A percentile compares a stretch with the other conserved stretches of the same genome.
phyloP scores from a whole-genome alignment of 805 yeast genomes.

The Ogataea salicorniae region DNA sequence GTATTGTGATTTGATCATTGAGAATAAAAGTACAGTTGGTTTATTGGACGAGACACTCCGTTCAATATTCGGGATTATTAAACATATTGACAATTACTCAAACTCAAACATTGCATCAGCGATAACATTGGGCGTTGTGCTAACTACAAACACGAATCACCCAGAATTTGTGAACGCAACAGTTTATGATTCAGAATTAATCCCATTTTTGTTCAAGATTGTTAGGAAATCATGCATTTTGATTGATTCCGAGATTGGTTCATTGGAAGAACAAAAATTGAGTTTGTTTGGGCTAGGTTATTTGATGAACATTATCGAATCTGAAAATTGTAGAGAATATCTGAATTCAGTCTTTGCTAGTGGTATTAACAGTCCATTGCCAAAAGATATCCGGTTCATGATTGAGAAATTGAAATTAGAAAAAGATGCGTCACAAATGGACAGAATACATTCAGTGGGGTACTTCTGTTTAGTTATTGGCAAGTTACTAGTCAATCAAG shows the following conservation, averaged over 20 bases:
- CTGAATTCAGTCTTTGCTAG: not conserved
- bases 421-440: slow-evolving; percentile 1
- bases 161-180: not conserved
- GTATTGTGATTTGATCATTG: too few species aligned
- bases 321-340: not conserved
- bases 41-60: too few species aligned
- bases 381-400: slow-evolving; percentile 1
- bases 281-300: slow-evolving; percentile 19
- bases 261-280: slow-evolving; percentile 3
- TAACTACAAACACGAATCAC: slow-evolving; percentile 4
- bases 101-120: slow-evolving; percentile 3
- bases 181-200: slow-evolving; percentile 4
- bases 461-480: slow-evolving; percentile 23
- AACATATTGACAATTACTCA: not conserved
- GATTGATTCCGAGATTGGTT: slow-evolving; percentile 1
- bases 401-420: slow-evolving; percentile 5
- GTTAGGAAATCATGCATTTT: slow-evolving; percentile 10
- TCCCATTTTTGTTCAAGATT: slow-evolving; percentile 7
- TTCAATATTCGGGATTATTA: not conserved
- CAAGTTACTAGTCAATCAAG: not conserved
- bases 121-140: slow-evolving; percentile 9
- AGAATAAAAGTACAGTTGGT: too few species aligned
- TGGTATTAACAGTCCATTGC: not conserved
- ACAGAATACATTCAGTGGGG: slow-evolving; percentile 21
- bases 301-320: slow-evolving; percentile 10